Percentiles rank a stretch among this genome's conserved stretches.
These are phyloP conservation scores for Dryas drummondii DNA, from an alignment of 306 rosid genomes.

Conservation along the genomic window DNA sequence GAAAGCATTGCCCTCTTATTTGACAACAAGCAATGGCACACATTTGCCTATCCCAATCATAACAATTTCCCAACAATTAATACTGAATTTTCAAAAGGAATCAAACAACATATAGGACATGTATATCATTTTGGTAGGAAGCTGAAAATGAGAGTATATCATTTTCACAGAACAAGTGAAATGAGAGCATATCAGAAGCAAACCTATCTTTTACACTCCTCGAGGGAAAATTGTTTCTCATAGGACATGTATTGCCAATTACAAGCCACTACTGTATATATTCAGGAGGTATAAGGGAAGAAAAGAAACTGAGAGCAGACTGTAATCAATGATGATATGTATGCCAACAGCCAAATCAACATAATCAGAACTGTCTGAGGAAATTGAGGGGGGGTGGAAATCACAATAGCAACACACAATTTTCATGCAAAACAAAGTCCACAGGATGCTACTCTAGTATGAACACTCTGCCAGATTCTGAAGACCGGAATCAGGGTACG, in stretches of 20 bases:
- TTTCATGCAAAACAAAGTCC: slow-evolving; percentile 56
- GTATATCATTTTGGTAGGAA: background rate
- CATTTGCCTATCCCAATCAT: background rate
- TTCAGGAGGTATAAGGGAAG: background rate
- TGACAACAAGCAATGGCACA: background rate
- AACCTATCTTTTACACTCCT: slow-evolving; percentile 21
- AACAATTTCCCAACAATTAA: background rate
- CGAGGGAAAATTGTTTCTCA: slow-evolving; percentile 8
- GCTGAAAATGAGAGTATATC: background rate
- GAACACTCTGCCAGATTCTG: slow-evolving; percentile 49
- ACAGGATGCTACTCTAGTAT: slow-evolving; percentile 62
- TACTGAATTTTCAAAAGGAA: background rate
- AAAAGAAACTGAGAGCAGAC: slow-evolving; percentile 14
- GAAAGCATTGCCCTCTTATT: background rate
- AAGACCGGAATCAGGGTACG: slow-evolving; percentile 55
- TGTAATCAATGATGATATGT: background rate
- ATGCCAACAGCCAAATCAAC: slow-evolving; percentile 23
- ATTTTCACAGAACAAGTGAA: background rate
- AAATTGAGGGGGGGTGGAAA: slow-evolving; percentile 21
- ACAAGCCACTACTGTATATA: slow-evolving; percentile 25
- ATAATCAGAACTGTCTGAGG: slow-evolving; percentile 27
- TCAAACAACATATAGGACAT: background rate
- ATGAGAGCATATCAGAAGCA: background rate
- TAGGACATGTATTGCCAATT: slow-evolving; percentile 14
- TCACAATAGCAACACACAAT: slow-evolving; percentile 47